These are phyloP conservation scores for Acanthamoeba royreba DNA, from an alignment of 208 protist species.

Conservation along the genomic window DNA sequence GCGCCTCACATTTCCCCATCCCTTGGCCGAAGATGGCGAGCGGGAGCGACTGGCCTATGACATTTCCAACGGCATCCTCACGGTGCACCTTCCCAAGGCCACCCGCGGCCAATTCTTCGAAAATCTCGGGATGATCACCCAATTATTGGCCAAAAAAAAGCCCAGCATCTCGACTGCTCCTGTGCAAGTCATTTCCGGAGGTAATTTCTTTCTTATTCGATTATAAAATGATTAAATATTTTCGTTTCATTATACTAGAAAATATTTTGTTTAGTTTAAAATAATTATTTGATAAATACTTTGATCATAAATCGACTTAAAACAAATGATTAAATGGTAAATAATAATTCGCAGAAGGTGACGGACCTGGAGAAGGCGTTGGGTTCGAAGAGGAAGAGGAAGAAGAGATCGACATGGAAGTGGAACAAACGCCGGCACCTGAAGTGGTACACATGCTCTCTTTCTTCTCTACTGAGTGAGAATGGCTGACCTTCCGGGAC, in stretches of 20 bases:
- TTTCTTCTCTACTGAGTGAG: neutral
- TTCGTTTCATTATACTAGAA: neutral
- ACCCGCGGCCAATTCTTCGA: neutral
- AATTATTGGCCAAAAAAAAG: slow-evolving; percentile 20
- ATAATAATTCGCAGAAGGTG: neutral
- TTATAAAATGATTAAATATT: too few relatives aligned
- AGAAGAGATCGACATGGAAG: slow-evolving; percentile 2
- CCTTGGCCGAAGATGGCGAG: neutral
- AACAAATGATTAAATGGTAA: too few relatives aligned
- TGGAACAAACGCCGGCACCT: neutral
- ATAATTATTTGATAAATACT: too few relatives aligned
- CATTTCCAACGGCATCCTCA: slow-evolving; percentile 6
- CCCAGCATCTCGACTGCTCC: neutral
- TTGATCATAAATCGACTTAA: too few relatives aligned
- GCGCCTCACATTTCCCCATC: neutral
- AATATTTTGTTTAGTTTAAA: neutral
- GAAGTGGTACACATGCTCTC: neutral
- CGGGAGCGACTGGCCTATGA: neutral
- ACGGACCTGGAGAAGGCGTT: neutral
- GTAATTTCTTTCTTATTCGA: too few relatives aligned
- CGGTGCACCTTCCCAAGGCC: neutral
- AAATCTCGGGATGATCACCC: neutral
- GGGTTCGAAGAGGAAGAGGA: neutral
- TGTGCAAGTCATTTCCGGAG: neutral
- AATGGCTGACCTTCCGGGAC: too few relatives aligned